Conservation (phyloP, 1,284 basidiomycete genomes). For the Pseudozyma sp. region DNA sequence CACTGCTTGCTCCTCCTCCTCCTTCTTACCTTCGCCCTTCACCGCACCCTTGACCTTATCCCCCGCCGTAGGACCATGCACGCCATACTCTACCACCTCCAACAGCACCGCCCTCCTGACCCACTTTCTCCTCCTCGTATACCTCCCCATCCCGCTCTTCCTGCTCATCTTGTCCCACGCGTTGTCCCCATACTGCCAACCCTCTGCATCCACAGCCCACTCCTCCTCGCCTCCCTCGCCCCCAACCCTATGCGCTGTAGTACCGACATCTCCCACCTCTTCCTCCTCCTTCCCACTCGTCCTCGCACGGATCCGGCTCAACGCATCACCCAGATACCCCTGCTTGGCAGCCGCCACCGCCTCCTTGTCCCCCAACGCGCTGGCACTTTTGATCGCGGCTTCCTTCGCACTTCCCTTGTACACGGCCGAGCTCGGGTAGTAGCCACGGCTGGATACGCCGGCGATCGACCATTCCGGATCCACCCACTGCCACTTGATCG, state of each 20-base stretch:
- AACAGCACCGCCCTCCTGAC: slow-evolving; percentile 69
- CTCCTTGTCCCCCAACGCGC: slow-evolving; percentile 31
- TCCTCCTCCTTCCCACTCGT: slow-evolving; percentile 9
- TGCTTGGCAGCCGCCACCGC: slow-evolving; percentile 37
- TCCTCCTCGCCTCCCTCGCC: slow-evolving; percentile 10
- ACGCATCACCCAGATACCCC: slow-evolving; percentile 46
- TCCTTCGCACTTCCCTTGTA: slow-evolving; percentile 43
- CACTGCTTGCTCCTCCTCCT: slow-evolving; percentile 4
- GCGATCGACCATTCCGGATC: slow-evolving; percentile 70
- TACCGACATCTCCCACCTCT: slow-evolving; percentile 28
- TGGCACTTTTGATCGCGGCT: slow-evolving; percentile 34
- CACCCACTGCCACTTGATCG: slow-evolving; percentile 70
- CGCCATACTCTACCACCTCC: slow-evolving; percentile 62
- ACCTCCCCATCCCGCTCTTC: slow-evolving; percentile 83
- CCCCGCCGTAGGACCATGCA: slow-evolving; percentile 27
- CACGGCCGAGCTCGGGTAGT: slow-evolving; percentile 23
- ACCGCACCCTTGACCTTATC: not conserved
- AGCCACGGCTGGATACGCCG: slow-evolving; percentile 46
- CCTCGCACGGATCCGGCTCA: slow-evolving; percentile 36
- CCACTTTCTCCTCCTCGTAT: slow-evolving; percentile 70
- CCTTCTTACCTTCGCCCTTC: not conserved
- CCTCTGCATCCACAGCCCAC: slow-evolving; percentile 80
- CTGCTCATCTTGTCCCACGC: slow-evolving; percentile 87
- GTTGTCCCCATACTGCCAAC: slow-evolving; percentile 95
- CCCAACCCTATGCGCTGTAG: slow-evolving; percentile 17